These are phyloP conservation scores for Blastocrithidia nonstop DNA, from an alignment of 208 protist genomes.

Conservation along the genomic window DNA sequence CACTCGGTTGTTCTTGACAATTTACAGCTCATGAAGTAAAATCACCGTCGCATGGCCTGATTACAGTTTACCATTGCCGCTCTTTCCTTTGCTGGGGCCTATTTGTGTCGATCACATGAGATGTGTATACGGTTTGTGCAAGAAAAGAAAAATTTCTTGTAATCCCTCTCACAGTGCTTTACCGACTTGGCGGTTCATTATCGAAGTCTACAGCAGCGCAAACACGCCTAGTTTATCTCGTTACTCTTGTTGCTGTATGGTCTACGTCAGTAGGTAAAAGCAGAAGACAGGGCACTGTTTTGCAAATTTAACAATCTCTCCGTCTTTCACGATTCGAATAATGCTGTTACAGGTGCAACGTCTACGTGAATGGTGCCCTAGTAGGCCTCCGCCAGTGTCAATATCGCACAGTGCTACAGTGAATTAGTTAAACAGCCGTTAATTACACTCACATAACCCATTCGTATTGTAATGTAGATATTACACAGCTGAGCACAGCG, in stretches of 20 bases:
- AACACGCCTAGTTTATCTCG: slow-evolving; percentile 62
- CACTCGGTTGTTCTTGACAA: neutral
- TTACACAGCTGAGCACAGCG: slow-evolving; percentile 53
- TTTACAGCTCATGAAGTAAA: slow-evolving; percentile 13
- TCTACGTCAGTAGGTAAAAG: slow-evolving; percentile 54
- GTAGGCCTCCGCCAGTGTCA: slow-evolving; percentile 29
- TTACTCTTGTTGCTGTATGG: slow-evolving; percentile 67
- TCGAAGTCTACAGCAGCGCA: slow-evolving; percentile 34
- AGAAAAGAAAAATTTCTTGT: slow-evolving; percentile 72
- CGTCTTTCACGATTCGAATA: slow-evolving; percentile 10
- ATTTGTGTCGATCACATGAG: slow-evolving; percentile 38
- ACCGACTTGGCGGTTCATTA: slow-evolving; percentile 62
- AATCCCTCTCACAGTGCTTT: slow-evolving; percentile 81
- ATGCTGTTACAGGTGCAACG: slow-evolving; percentile 6
- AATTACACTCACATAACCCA: slow-evolving; percentile 33
- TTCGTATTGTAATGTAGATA: slow-evolving; percentile 33
- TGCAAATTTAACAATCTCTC: slow-evolving; percentile 22
- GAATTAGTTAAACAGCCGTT: slow-evolving; percentile 55
- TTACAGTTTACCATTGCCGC: slow-evolving; percentile 70
- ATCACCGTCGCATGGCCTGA: slow-evolving; percentile 40
- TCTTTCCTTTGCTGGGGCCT: slow-evolving; percentile 41
- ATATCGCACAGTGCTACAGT: slow-evolving; percentile 51
- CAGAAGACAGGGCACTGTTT: slow-evolving; percentile 60
- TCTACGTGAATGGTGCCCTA: too few relatives aligned
- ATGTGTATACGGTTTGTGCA: slow-evolving; percentile 46